Percentiles rank a stretch among this genome's conserved stretches.
Evolutionary conservation across 768 basidiomycete species (phyloP).

Genomic region (Rickenella mellea): DNA sequence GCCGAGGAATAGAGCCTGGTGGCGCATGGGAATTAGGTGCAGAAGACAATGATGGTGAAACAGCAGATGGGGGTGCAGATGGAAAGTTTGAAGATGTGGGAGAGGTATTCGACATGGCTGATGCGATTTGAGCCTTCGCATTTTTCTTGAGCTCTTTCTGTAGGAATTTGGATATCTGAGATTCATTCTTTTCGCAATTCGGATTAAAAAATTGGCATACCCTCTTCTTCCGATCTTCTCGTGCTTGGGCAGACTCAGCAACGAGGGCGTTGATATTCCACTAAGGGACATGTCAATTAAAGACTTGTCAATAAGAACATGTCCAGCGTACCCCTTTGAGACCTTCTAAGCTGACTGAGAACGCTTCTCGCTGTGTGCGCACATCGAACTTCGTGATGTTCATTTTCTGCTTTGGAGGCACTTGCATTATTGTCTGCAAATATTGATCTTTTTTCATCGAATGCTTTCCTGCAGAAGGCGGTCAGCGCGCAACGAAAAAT

Average conservation of each 20-base stretch:
- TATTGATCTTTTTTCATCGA: constrained; percentile 75
- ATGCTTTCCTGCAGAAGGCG: constrained; percentile 49
- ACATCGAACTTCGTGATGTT: constrained; percentile 53
- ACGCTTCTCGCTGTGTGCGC: constrained; percentile 63
- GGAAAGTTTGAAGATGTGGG: neutral
- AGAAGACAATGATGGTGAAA: too few species aligned
- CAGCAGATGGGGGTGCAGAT: neutral
- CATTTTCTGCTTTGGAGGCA: constrained; percentile 63
- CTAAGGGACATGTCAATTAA: constrained; percentile 24
- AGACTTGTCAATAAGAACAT: neutral
- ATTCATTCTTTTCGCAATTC: neutral
- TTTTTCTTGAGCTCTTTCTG: constrained; percentile 70
- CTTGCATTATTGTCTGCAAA: constrained; percentile 52
- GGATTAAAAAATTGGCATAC: constrained; percentile 29
- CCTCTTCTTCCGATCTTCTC: constrained; percentile 71
- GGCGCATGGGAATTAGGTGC: too few species aligned
- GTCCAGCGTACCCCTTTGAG: constrained; percentile 53
- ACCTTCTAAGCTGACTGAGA: constrained; percentile 62
- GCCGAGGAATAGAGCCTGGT: neutral
- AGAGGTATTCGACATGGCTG: constrained; percentile 11
- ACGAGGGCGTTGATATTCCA: constrained; percentile 60
- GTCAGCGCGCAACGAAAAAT: neutral
- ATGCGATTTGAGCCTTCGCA: constrained; percentile 45
- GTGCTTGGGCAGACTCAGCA: constrained; percentile 61
- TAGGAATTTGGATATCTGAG: constrained; percentile 1